Base-by-base conservation (phyloP, 2,329 filamentous ascomycete species). In the Diplodia sapinea region DNA sequence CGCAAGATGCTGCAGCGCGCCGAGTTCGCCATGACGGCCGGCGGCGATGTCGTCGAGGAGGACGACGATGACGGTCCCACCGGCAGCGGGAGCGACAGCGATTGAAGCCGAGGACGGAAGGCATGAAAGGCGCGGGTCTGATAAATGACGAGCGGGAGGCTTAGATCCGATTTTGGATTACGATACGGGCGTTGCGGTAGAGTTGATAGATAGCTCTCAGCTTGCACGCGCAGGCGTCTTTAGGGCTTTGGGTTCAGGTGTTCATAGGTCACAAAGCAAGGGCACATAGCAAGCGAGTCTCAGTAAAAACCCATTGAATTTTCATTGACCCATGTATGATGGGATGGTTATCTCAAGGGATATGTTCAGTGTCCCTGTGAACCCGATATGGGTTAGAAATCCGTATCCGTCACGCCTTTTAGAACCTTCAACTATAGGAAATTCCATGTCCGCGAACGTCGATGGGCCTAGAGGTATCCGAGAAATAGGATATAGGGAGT, bases 1-100 rank as follows among this genome's bases (percentile, higher is more conserved):
- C 82, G 85, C 70, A 83, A 85, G 54, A 80, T 90, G 68, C 85
- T 94, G 74, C 84, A 88, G 78, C 87, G 88, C 79, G 89, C 91
- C 70, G 90, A 93, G 81, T 91, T 91, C 74, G 83, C 87, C 7
- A 78, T 84, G 71, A 77, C 76, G 69, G 79, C 79, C 23, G 81
- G 79, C 4, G 80, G 78, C 8, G 83, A 85, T 75, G 78, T 84
- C 23, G 81, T 85, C n/a, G 73, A 77, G 50, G 82, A 83, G 56
- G 82, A 84, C 47, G 82, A 82, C 59, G 82, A 75, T 33, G 82
- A 75, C 36, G 72, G 74, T 11, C 80, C 79, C 29, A 78, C 77
- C 12, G 83, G 81, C 11, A 84, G 82, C 68, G 83, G 79, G 69
- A 84, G 82, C 71, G 82, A 84, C 68, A 80, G 77, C 70, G 79